Conservation (phyloP, 2,329 filamentous ascomycete species). For the Orbilia brochopaga region DNA sequence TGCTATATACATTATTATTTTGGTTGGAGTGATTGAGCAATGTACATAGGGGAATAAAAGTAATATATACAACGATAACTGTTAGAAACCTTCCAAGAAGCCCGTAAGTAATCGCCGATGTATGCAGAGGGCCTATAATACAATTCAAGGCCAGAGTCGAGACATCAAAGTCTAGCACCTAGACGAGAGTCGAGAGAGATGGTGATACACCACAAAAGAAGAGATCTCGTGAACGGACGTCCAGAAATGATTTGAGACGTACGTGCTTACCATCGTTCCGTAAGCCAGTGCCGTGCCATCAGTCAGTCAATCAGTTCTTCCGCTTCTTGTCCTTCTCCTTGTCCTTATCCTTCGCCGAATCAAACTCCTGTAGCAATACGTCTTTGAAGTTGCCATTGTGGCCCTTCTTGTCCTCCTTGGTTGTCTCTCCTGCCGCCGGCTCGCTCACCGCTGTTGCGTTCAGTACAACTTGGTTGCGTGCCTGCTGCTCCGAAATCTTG, state of each 20-base stretch:
- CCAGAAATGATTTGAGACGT: no score
- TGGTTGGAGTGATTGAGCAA: conserved; percentile 12
- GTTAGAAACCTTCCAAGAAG: no score
- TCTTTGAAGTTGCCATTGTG: conserved; percentile 51
- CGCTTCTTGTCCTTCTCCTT: conserved; percentile 47
- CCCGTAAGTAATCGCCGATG: no score
- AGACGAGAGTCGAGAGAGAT: no score
- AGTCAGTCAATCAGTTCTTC: conserved; percentile 2
- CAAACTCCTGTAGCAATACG: conserved; percentile 53
- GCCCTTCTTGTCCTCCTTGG: conserved; percentile 52
- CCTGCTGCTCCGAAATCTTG: conserved; percentile 83
- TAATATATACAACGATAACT: conserved; percentile 31
- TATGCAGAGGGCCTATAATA: no score
- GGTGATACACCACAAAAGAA: no score
- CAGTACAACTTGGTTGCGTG: conserved; percentile 61
- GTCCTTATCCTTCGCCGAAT: conserved; percentile 49
- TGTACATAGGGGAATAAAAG: conserved; percentile 39
- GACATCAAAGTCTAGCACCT: no score
- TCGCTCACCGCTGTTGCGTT: conserved; percentile 65
- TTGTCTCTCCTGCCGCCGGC: conserved; percentile 56
- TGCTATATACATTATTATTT: conserved; percentile 38
- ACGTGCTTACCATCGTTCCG: no score
- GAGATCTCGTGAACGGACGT: no score
- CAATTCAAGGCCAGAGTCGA: no score
- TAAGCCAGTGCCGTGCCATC: background rate